Base-by-base conservation (phyloP, 495 filamentous ascomycete species). In the Penicilliopsis zonata region DNA sequence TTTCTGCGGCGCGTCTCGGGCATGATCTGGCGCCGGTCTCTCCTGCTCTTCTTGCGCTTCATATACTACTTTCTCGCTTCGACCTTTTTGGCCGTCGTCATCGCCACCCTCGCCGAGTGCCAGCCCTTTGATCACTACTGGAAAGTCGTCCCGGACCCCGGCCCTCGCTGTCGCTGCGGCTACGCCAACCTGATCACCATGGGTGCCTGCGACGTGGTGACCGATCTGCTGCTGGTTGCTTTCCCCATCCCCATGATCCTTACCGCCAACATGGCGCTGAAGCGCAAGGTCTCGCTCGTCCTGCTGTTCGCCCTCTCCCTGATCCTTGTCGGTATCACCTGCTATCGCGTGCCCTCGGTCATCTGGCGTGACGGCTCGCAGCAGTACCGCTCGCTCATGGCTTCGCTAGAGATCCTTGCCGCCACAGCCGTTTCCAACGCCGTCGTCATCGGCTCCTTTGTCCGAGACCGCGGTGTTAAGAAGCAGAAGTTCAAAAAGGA, bases 81-180 rank as follows among this genome's bases (percentile, higher is more conserved):
- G 7, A 94, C 90, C 13, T 83, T 95, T 30, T 35, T 85, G 27
- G 82, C 73, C 8, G 77, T 88, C 8, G 55, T 94, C 18, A 75
- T 94, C 40, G 74, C 80, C 10, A 83, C 85, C 10, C 60, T 98
- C 18, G 65, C 69, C 24, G 88, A 95, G 60, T 98, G 90, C 51
- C 77, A 75, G 19, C 87, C 90, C 12, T 82, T 93, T 42, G 29
- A 52, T 33, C 74, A 86, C 50, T 88, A 93, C 61, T 95, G 85
- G 86, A 86, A 94, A 52, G 84, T 95, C 5, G 55, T 75, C 13
- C 90, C 90, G 5, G 85, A 94, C 47, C 87, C 90, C 13, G 86
- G 84, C 15, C 74, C 81, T 9, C 65, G 69, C 40, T 98, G 90
- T 57, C 76, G 90, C 17, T 71, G 78, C 47, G 86, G 82, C 16